Base-by-base conservation (phyloP, 1,284 basidiomycete species). In the Peniophora sp. region DNA sequence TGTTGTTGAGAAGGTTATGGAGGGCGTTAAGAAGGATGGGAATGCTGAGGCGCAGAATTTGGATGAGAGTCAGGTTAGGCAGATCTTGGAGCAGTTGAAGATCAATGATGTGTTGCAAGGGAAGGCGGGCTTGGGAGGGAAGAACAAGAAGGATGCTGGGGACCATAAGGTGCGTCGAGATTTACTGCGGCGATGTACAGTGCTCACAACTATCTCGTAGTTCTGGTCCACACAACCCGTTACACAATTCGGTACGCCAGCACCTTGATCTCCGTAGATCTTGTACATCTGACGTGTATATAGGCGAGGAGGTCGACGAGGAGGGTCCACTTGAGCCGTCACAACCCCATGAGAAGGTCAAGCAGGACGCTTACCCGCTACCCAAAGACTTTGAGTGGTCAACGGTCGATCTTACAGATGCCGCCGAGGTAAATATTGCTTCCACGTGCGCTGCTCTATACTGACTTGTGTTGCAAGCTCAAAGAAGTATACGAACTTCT, bases 181-280 rank as follows among this genome's bases (percentile, higher is more conserved):
- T 52, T 38, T 49, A 47, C 47, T 20, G n/a, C n/a, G n/a, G n/a
- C 20, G 51, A 24, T 23, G 12, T 25, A 22, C 11, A n/a, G 17
- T 50, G 25, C 27, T n/a, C n/a, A n/a, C n/a, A n/a, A n/a, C n/a
- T n/a, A n/a, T n/a, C n/a, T n/a, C n/a, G 14, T 61, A 94, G 92
- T 97, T 97, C 70, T 97, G 94, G 94, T 82, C 75, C 43, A 97
- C 94, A 3, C 94, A 97, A 68, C 97, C 97, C 2, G 97, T 99
- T 8, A 88, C 90, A 45, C 92, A 97, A 63, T 70, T 81, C 54
- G 89, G 87, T 83, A 60, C 58, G 66, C 57, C 39, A 25, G 47
- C n/a, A 48, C 19, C 39, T 50, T 45, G 32, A 54, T 24, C 22
- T 47, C 24, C 19, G 6, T 25, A 12, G 5, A 12, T 32, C 12